A percentile compares a stretch with the other conserved stretches of the same genome.
Conservation (phyloP, 768 basidiomycete genomes). For the Phaffia tasmanica region DNA sequence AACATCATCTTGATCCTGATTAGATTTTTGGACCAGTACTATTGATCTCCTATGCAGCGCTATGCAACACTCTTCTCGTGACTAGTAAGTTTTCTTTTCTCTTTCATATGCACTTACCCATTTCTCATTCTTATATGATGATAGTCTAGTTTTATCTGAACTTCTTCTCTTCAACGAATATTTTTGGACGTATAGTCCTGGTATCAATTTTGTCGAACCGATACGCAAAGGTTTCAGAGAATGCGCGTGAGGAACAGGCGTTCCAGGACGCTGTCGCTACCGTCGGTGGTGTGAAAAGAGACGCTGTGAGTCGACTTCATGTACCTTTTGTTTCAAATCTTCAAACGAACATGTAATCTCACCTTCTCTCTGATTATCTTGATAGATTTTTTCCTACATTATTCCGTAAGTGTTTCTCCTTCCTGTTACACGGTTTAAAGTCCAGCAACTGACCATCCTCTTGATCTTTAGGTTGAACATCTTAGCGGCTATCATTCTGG, state of each 20-base stretch:
- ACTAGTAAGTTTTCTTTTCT: slow-evolving; percentile 51
- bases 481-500: slow-evolving; percentile 60
- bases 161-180: background rate
- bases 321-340: background rate
- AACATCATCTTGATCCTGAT: background rate
- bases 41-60: slow-evolving; percentile 55
- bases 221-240: slow-evolving; percentile 58
- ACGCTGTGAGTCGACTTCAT: slow-evolving; percentile 47
- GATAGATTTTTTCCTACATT: slow-evolving; percentile 84
- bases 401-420: slow-evolving; percentile 46
- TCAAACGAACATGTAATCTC: slow-evolving; percentile 8
- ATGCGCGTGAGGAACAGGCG: slow-evolving; percentile 48
- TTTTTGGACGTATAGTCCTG: slow-evolving; percentile 45
- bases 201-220: slow-evolving; percentile 88
- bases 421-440: background rate
- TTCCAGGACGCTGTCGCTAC: slow-evolving; percentile 79
- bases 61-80: slow-evolving; percentile 65
- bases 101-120: background rate
- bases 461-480: slow-evolving; percentile 31
- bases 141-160: background rate
- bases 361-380: slow-evolving; percentile 53
- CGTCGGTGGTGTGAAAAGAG: slow-evolving; percentile 46
- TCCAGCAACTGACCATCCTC: slow-evolving; percentile 53
- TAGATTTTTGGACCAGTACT: slow-evolving; percentile 9
- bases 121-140: no score